Evolutionary conservation across 176 grass and related monocot species (phyloP), one percentile per base, ranked within the genome.

Genomic region (Hordeum marinum): DNA sequence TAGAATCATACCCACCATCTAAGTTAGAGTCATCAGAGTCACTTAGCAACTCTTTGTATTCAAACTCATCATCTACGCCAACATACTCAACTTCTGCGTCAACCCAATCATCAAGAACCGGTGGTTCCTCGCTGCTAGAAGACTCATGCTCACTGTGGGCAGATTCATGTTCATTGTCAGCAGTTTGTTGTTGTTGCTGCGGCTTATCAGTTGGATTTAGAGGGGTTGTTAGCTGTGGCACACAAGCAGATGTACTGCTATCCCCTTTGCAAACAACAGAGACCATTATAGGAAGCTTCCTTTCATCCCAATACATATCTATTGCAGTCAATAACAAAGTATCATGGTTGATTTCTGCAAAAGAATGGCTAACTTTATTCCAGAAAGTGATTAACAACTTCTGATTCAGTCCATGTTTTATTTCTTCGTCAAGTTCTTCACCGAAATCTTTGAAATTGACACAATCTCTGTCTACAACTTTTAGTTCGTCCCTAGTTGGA

Each of bases 231-330:
- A 15, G 12, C 4, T 50, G 13, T 50, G 43, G 43, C 0, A 45
- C 43, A 45, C 43, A 11, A 45, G 43, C 4, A 45, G 43, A 45
- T 45, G 43, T 11, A 45, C 43, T 45, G 7, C 9, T 45, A 59
- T 21, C 31, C 31, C 32, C 43, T 35, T 11, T 58, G 46, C 15
- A 35, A n/a, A 76, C 18, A 32, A 31, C 17, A n/a, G 20, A 59
- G 1, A 76, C 73, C 32, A 29, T 14, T 8, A 76, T 18, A 31
- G 27, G 32, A 0, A 76, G 29, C 18, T 46, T 76, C 32, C 73
- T 76, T 35, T 55, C 32, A 46, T 76, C 46, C 73, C 48, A 76
- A n/a, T 76, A 76, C 73, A 76, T 76, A 27, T 76, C 48, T 55
- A 76, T 55, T 21, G 15, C 46, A 57, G 54, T 7, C 8, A 57